phyloP scores from a whole-genome alignment of 2,329 filamentous ascomycete species.

The Lasiodiplodia theobromae region DNA sequence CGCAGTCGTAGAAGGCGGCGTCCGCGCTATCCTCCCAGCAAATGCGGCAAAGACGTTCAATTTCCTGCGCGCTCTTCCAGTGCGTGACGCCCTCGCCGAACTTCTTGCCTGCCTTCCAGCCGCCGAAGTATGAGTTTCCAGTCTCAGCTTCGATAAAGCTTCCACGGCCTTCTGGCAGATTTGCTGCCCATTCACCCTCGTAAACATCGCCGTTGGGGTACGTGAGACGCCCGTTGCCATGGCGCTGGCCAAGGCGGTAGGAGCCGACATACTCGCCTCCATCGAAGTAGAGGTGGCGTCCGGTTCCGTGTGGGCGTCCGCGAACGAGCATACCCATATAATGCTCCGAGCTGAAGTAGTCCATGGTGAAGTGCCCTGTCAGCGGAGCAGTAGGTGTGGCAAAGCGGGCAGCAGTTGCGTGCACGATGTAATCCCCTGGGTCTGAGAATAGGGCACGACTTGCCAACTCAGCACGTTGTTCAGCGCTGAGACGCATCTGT shows the following conservation, averaged over 20 bases:
- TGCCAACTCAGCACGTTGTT: constrained; percentile 41
- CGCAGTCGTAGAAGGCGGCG: constrained; percentile 68
- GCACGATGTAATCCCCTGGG: constrained; percentile 52
- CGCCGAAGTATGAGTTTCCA: constrained; percentile 67
- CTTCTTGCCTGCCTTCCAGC: constrained; percentile 66
- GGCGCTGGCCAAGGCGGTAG: constrained; percentile 60
- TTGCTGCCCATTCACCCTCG: constrained; percentile 65
- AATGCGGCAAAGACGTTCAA: constrained; percentile 65
- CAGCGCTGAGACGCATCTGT: constrained; percentile 36
- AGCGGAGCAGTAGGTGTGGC: constrained; percentile 47
- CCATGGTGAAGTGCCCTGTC: constrained; percentile 57
- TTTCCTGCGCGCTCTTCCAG: constrained; percentile 68
- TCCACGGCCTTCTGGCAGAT: constrained; percentile 67
- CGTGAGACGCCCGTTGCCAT: constrained; percentile 64
- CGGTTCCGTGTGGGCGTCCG: constrained; percentile 60
- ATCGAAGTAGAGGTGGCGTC: constrained; percentile 59
- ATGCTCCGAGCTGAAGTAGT: constrained; percentile 63
- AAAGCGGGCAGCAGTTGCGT: constrained; percentile 50
- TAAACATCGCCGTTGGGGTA: constrained; percentile 72
- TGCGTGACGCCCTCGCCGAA: constrained; percentile 68
- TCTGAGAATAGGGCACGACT: constrained; percentile 45
- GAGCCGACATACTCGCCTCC: constrained; percentile 64
- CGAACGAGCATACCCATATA: constrained; percentile 61
- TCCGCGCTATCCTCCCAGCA: constrained; percentile 68
- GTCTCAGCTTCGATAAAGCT: constrained; percentile 63